Base-by-base conservation (phyloP, 441 rosid genomes). In the Erodium moschatum region DNA sequence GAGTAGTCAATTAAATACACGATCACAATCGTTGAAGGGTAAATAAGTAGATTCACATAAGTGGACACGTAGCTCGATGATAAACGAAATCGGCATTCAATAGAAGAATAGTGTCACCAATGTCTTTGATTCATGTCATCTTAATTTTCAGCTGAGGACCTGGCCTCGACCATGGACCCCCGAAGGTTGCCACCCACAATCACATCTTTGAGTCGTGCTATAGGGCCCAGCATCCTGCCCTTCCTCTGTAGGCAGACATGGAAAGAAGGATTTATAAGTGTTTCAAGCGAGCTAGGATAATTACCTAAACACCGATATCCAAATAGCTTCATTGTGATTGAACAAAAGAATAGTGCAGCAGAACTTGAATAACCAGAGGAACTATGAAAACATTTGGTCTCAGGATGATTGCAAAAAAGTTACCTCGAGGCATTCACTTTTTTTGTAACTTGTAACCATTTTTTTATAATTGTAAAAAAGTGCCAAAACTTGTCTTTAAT, bases 161-260 rank as follows among this genome's bases (percentile, higher is more conserved):
- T 75, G 70, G 76, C 86, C 71, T 82, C 80, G 72, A 84, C 76
- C 72, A 83, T 68, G 15, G 92, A 79, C 27, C 86, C 87, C 15
- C 83, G 81, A 5, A 82, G 80, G 56, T 85, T 86, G 68, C 96
- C 89, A 48, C 96, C 92, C n/a, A 84, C 91, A 62, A 89, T 83
- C 66, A 84, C 91, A 64, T 88, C 90, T 81, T 87, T 91, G 38
- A 94, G 82, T 44, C 96, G 89, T 71, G 82, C 80, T 75, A 93
- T 79, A 20, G 97, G 90, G 35, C 86, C 88, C 73, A 88, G 67
- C 80, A 88, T 68, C 79, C 83, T 74, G 69, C 91, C 80, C 67
- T 82, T 81, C 79, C 79, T 91, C 97, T 89, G 90, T 62, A 42
- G 60, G 69, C 27, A 68, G 35, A 20, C 7, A 4, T 35, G 11